Base-by-base conservation (phyloP, 202 grass and related monocot genomes). In the Schoenoplectus tabernaemontani region DNA sequence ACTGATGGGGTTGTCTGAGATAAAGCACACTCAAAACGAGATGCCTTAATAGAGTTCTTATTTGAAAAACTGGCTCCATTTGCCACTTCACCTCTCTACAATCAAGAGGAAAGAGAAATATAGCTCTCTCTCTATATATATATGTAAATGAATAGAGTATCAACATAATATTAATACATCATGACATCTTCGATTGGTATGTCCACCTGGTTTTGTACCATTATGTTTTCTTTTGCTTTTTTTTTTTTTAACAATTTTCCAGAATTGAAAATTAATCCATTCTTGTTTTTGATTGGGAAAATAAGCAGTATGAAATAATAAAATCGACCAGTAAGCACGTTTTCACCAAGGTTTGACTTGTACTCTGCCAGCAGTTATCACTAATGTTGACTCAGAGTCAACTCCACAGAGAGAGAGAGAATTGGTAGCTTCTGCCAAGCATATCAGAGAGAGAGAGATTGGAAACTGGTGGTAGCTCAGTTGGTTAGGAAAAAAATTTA, bases 11-110 rank as follows among this genome's bases (percentile, higher is more conserved):
- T 86, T 41, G 93, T 76, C 85, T 88, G 84, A 0, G 88, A 80
- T 9, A 97, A 84, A 84, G 87, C 87, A n/a, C n/a, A 36, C 60
- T 89, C 87, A 61, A 97, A 93, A 82, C 93, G 91, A 17, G 64
- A 60, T n/a, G 82, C 51, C 70, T 90, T 85, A 46, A 93, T 92
- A 19, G 37, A 28, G 59, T 37, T 23, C 9, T 72, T 77, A 2
- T 53, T 78, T 59, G 82, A 86, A 1, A 30, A 24, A 47, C 57
- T 83, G 16, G 70, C 82, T 47, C 83, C 80, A 0, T 90, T 80
- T 0, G 82, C 73, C 24, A 91, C 94, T 85, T 93, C 84, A 51
- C 92, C 82, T 80, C 93, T 85, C 94, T 93, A 60, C 50, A 69
- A 8, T 81, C 54, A 57, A 17, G 74, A 82, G 2, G 4, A 47